Conservation (phyloP, 352 stramenopile genomes). For the Phytophthora palmivora region DNA sequence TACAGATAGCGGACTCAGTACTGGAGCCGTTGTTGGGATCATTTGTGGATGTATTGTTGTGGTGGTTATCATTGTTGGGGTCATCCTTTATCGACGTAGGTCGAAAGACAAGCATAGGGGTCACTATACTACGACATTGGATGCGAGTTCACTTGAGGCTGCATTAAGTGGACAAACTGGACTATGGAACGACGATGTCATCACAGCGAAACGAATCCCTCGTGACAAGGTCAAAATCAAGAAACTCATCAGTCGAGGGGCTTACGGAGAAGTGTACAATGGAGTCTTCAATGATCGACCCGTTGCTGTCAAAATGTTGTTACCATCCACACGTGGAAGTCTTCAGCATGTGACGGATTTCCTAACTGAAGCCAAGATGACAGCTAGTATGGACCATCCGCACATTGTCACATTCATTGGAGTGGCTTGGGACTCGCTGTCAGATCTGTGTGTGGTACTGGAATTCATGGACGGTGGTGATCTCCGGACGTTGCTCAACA, state of each 20-base stretch:
- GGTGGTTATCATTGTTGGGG: neutral
- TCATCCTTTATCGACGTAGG: slow-evolving; percentile 6
- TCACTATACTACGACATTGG: slow-evolving; percentile 10
- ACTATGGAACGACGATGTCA: slow-evolving; percentile 43
- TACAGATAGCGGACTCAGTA: neutral
- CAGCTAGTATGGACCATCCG: slow-evolving; percentile 49
- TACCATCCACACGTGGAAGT: slow-evolving; percentile 27
- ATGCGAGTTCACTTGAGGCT: slow-evolving; percentile 9
- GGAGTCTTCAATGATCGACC: slow-evolving; percentile 38
- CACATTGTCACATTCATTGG: slow-evolving; percentile 64
- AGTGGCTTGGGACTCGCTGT: slow-evolving; percentile 54
- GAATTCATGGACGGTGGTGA: slow-evolving; percentile 61
- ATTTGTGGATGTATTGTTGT: slow-evolving; percentile 2
- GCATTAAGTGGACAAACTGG: slow-evolving; percentile 15
- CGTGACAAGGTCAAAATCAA: slow-evolving; percentile 33
- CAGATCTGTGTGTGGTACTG: slow-evolving; percentile 54
- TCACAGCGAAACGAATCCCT: slow-evolving; percentile 39
- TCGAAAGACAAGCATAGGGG: slow-evolving; percentile 1
- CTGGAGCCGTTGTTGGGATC: slow-evolving; percentile 12
- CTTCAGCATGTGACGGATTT: slow-evolving; percentile 49
- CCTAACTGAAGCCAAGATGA: slow-evolving; percentile 64
- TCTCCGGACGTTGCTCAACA: slow-evolving; percentile 37
- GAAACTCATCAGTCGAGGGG: slow-evolving; percentile 41
- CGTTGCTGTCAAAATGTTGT: slow-evolving; percentile 56
- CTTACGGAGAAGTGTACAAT: slow-evolving; percentile 55